Evolutionary conservation across 2,329 filamentous ascomycete species (phyloP).

Genomic region (Cladobotryum mycophilum): DNA sequence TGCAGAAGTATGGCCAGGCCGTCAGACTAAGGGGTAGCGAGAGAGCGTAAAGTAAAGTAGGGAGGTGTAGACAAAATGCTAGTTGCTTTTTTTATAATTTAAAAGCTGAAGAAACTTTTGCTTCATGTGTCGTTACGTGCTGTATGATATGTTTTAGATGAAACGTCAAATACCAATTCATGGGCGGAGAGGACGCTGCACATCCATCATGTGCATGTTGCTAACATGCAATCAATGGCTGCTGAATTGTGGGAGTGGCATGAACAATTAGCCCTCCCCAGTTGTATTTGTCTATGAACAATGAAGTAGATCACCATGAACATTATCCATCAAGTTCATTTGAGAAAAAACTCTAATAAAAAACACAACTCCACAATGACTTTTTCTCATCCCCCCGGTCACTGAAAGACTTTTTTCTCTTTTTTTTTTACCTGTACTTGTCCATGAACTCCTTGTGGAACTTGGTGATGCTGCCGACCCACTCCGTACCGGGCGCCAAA

Average conservation of each 20-base stretch:
- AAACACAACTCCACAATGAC: background rate
- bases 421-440: conserved; percentile 52
- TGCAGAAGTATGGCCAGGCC: conserved; percentile 98
- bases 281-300: background rate
- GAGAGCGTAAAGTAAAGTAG: conserved; percentile 56
- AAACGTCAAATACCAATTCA: background rate
- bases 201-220: background rate
- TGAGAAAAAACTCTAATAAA: background rate
- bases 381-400: background rate
- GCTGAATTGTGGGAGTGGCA: no score
- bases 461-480: conserved; percentile 78
- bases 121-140: conserved; percentile 3
- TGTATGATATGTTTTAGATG: conserved; percentile 8
- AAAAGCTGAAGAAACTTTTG: background rate
- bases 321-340: background rate
- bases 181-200: background rate
- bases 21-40: conserved; percentile 92
- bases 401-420: background rate
- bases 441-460: conserved; percentile 92
- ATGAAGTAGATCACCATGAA: background rate
- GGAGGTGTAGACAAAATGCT: background rate
- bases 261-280: background rate
- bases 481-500: conserved; percentile 90
- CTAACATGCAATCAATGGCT: no score
- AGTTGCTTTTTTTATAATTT: background rate